phyloP scores from a whole-genome alignment of 208 protist species.

The Leishmania tarentolae region DNA sequence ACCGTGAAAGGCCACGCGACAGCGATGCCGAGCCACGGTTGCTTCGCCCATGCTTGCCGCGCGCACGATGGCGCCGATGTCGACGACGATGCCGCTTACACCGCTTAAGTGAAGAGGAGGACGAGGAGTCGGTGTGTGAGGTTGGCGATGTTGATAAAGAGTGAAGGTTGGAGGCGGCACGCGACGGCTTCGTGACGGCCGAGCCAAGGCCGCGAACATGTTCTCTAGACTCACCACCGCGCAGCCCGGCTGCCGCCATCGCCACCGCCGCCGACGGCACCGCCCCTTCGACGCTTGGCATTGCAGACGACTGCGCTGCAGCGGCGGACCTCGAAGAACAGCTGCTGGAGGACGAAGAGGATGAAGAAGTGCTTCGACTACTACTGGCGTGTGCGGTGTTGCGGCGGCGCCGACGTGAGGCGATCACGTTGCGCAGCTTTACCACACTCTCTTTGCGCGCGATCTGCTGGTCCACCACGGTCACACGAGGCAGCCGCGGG shows the following conservation, averaged over 20 bases:
- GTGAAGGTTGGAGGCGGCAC: background rate
- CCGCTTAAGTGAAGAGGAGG: background rate
- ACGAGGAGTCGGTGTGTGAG: background rate
- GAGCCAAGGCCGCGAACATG: background rate
- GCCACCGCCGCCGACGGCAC: conserved; percentile 6
- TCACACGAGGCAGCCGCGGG: conserved; percentile 57
- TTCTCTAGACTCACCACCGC: background rate
- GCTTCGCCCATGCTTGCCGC: background rate
- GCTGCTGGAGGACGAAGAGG: conserved; percentile 21
- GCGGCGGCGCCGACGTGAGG: conserved; percentile 35
- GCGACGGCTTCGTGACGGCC: background rate
- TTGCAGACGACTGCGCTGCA: background rate
- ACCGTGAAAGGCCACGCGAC: background rate
- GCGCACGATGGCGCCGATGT: background rate
- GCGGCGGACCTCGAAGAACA: background rate
- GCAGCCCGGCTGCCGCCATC: background rate
- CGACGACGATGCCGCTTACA: conserved; percentile 5
- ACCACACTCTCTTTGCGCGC: conserved; percentile 61
- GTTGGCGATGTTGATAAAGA: background rate
- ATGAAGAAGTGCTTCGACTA: conserved; percentile 27
- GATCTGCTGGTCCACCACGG: conserved; percentile 66
- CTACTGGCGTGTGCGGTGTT: conserved; percentile 14
- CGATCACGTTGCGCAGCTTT: conserved; percentile 65
- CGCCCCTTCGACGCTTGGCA: background rate
- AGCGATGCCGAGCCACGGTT: background rate